Evolutionary conservation across 495 filamentous ascomycete genomes (phyloP), one percentile per base, ranked within the genome.

Genomic region (Neurospora hispaniola): DNA sequence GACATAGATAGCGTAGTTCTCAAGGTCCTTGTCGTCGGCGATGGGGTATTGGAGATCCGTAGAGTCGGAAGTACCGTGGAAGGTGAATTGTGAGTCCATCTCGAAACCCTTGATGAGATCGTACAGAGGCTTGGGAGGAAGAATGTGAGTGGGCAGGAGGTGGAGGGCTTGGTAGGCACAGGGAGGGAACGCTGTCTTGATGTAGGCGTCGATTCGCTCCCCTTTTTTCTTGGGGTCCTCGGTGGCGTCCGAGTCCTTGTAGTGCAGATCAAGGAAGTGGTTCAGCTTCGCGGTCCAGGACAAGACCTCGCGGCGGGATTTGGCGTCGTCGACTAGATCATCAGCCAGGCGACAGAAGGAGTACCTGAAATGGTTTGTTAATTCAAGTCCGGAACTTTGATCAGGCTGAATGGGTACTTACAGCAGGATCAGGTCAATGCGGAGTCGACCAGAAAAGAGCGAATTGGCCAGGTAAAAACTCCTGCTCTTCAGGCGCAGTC

Each of bases 341-440:
- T 92, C 90, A 16, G 89, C 89, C 1, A 92, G 86, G 18, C 90
- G 86, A 74, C 90, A 93, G 75, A 91, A 92, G 0, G 90, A 90
- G 78, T 92, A 92, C 35, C 87, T 88, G 39, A 43, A 16, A 35
- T 39, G 27, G 59, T 12, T 10, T 1, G 59, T 80, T 75, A 81
- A 73, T 39, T 4, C 35, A 23, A 23, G 39, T 10, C 16, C 7
- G 10, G 43, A 23, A 20, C 18, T n/a, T 27, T 31, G 38, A 43
- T 3, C 4, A 6, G 18, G 69, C 5, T 31, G 27, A 20, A 23
- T 14, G 14, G 11, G 9, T 23, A 75, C 86, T 77, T 72, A 88
- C 80, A 92, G 78, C 23, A 90, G 79, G 42, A 90, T 83, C 8
- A 93, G 79, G 74, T 93, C 90, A 42, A 90, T 87, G 6, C 90